Evolutionary conservation across 139 green algal species (phyloP).

Genomic region (Asterochloris sp.): DNA sequence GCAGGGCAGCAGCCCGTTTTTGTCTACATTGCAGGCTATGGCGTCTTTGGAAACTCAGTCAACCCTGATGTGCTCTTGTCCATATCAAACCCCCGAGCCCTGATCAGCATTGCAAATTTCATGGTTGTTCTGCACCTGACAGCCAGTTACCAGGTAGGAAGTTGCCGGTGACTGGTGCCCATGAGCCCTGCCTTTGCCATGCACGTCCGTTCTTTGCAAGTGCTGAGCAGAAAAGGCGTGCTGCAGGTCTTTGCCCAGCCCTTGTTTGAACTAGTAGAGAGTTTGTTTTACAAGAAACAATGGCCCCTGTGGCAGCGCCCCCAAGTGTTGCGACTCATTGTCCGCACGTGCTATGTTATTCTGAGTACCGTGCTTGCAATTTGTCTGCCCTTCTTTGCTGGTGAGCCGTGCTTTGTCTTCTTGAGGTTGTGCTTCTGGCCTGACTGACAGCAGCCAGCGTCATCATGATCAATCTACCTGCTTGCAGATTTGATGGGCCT

Average conservation of each 20-base stretch:
- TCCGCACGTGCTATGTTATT: conserved; percentile 42
- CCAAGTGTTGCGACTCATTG: conserved; percentile 26
- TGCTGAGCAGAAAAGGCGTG: neutral
- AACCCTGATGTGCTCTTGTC: conserved; percentile 58
- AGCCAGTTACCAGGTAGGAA: conserved; percentile 35
- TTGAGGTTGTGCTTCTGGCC: neutral
- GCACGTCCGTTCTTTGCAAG: neutral
- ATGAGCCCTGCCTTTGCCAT: too few relatives aligned
- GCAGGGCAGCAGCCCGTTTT: too few relatives aligned
- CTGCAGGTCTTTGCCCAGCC: conserved; percentile 59
- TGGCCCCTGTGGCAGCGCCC: conserved; percentile 17
- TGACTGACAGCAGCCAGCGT: neutral
- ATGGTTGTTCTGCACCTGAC: conserved; percentile 65
- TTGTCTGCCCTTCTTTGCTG: conserved; percentile 56
- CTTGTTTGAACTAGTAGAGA: conserved; percentile 44
- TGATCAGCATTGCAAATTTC: conserved; percentile 52
- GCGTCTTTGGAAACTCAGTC: conserved; percentile 45
- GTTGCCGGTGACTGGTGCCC: neutral
- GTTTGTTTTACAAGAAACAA: conserved; percentile 4
- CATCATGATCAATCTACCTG: too few relatives aligned
- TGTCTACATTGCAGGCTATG: conserved; percentile 33
- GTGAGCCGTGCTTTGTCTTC: neutral
- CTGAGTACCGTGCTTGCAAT: conserved; percentile 39
- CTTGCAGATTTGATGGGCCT: conserved; percentile 7
- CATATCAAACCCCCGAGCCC: conserved; percentile 23